Conservation (phyloP, 140 eudicot genomes). For the Erigeron philadelphicus region DNA sequence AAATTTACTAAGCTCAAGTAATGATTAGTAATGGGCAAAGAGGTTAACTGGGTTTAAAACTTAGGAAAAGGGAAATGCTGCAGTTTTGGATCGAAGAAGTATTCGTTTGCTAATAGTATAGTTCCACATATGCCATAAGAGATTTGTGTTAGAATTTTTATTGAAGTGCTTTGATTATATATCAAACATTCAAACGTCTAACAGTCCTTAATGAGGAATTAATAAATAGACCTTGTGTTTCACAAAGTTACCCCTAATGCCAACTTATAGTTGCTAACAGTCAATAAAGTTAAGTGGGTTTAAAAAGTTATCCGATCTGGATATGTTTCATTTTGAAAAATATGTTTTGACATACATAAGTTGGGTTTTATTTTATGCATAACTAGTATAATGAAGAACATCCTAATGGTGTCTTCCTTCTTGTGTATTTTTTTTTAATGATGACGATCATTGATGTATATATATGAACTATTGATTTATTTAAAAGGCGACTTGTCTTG, state of each 20-base stretch:
- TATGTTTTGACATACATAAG: not conserved
- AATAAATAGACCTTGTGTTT: not conserved
- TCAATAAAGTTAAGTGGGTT: not conserved
- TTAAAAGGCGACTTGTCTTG: not conserved
- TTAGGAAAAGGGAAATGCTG: not conserved
- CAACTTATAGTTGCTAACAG: not conserved
- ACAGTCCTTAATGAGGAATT: not conserved
- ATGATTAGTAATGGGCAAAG: no score
- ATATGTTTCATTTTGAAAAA: not conserved
- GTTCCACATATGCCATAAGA: not conserved
- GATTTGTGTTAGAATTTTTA: not conserved
- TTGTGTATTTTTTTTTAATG: not conserved
- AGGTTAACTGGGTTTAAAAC: not conserved
- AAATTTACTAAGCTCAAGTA: no score
- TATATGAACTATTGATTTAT: not conserved
- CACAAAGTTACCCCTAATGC: not conserved
- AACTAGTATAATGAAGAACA: not conserved
- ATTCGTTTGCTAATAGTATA: not conserved
- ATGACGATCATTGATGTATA: not conserved
- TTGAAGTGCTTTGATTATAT: not conserved
- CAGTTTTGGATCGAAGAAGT: not conserved
- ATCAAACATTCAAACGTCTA: not conserved
- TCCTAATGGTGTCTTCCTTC: not conserved
- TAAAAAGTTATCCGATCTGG: not conserved
- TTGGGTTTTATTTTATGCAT: slow-evolving; percentile 4